Conservation (phyloP, 345 rosid genomes). For the Fremontodendron californicum region DNA sequence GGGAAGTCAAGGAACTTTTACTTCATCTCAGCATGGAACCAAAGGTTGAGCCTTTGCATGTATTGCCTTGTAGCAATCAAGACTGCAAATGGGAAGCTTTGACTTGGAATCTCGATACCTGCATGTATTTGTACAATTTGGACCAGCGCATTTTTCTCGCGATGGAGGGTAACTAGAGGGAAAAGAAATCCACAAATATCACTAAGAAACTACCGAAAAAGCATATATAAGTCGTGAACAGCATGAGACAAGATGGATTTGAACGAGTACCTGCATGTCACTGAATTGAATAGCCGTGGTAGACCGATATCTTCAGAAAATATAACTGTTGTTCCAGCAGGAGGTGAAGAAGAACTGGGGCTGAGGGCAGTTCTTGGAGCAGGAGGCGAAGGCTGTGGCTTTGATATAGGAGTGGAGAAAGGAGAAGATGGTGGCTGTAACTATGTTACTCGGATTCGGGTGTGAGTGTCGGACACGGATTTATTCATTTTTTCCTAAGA, state of each 20-base stretch:
- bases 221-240: background rate
- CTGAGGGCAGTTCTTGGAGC: too few relatives aligned
- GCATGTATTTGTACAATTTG: slow-evolving; percentile 61
- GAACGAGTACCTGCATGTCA: slow-evolving; percentile 41
- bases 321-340: slow-evolving; percentile 52
- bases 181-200: background rate
- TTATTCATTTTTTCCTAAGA: too few relatives aligned
- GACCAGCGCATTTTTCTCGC: slow-evolving; percentile 70
- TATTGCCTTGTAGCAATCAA: slow-evolving; percentile 63
- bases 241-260: background rate
- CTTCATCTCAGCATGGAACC: slow-evolving; percentile 25
- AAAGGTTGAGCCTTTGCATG: slow-evolving; percentile 36
- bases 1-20: background rate
- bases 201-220: background rate
- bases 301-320: slow-evolving; percentile 71
- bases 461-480: too few relatives aligned
- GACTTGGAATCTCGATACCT: slow-evolving; percentile 74
- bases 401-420: too few relatives aligned
- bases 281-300: slow-evolving; percentile 54
- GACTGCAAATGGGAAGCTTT: slow-evolving; percentile 76
- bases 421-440: too few relatives aligned
- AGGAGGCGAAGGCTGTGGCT: too few relatives aligned
- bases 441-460: too few relatives aligned
- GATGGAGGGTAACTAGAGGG: slow-evolving; percentile 67
- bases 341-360: too few relatives aligned